phyloP scores from a whole-genome alignment of 352 stramenopile genomes.

The Saprolegnia parasitica region DNA sequence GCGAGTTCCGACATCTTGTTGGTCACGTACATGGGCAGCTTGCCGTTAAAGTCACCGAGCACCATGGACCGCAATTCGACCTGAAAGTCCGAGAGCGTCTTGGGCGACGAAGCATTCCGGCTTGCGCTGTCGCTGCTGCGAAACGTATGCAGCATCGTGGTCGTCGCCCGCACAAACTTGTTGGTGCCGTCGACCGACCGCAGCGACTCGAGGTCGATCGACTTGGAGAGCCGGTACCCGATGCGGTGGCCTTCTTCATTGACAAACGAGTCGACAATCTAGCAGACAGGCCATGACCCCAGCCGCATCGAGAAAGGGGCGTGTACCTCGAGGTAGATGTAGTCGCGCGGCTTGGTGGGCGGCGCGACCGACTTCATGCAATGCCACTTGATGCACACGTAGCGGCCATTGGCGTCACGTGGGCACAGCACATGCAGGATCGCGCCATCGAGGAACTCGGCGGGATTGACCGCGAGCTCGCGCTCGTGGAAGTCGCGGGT shows the following conservation, averaged over 20 bases:
- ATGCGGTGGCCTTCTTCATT: slow-evolving; percentile 54
- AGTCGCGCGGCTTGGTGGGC: slow-evolving; percentile 71
- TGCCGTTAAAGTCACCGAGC: slow-evolving; percentile 22
- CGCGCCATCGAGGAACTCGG: slow-evolving; percentile 73
- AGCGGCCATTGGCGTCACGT: slow-evolving; percentile 45
- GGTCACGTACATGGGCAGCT: slow-evolving; percentile 69
- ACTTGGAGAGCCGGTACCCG: slow-evolving; percentile 71
- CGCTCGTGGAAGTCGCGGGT: slow-evolving; percentile 57
- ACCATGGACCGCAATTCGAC: slow-evolving; percentile 28
- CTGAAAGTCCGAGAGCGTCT: slow-evolving; percentile 8
- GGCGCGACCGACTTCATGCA: slow-evolving; percentile 65
- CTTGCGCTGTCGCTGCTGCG: slow-evolving; percentile 20
- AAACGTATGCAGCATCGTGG: slow-evolving; percentile 69
- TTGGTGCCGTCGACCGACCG: slow-evolving; percentile 44
- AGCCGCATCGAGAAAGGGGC: too few relatives aligned
- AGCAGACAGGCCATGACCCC: background rate
- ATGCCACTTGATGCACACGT: slow-evolving; percentile 80
- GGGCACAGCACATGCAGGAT: slow-evolving; percentile 71
- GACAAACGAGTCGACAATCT: slow-evolving; percentile 69
- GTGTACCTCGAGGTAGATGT: slow-evolving; percentile 64
- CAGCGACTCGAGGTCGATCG: slow-evolving; percentile 58
- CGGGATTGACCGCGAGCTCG: slow-evolving; percentile 58
- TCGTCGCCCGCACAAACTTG: slow-evolving; percentile 66
- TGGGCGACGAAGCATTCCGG: background rate
- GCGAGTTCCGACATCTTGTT: slow-evolving; percentile 79